These are phyloP conservation scores for Sphagnum contortum DNA, from an alignment of 225 moss, liverwort and hornwort species.

Conservation along the genomic window DNA sequence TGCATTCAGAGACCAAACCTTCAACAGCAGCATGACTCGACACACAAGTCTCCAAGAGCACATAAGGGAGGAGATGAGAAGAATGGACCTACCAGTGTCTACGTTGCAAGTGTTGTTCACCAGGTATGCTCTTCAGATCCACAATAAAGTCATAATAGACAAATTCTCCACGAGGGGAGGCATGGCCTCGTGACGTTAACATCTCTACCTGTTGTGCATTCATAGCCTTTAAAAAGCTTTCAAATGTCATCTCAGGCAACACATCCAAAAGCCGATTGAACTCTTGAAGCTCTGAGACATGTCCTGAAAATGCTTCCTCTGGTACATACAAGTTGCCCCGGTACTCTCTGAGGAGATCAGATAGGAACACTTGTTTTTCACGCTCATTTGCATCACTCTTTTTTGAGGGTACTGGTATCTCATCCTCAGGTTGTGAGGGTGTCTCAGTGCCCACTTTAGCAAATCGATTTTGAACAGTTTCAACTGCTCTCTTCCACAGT, in stretches of 20 bases:
- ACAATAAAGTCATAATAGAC: constrained; percentile 83
- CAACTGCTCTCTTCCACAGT: constrained; percentile 50
- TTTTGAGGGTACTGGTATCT: constrained; percentile 3
- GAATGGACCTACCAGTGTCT: constrained; percentile 34
- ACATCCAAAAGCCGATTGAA: constrained; percentile 47
- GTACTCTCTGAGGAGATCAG: constrained; percentile 80
- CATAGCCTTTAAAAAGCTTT: constrained; percentile 56
- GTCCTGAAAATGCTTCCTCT: constrained; percentile 69
- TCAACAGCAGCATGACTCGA: no score
- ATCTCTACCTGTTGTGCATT: constrained; percentile 57
- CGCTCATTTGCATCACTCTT: constrained; percentile 11
- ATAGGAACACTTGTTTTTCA: constrained; percentile 51
- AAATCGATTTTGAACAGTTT: constrained; percentile 29
- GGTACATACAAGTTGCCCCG: constrained; percentile 86
- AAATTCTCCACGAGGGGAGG: constrained; percentile 43
- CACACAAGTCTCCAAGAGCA: background rate
- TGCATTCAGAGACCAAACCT: no score
- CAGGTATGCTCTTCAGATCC: constrained; percentile 65
- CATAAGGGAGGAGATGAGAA: no score
- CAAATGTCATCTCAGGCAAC: constrained; percentile 75
- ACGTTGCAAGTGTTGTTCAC: constrained; percentile 49
- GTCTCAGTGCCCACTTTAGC: constrained; percentile 16
- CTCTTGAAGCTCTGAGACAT: constrained; percentile 49
- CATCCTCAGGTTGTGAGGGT: constrained; percentile 6
- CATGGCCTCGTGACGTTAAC: constrained; percentile 67